phyloP scores from a whole-genome alignment of 441 rosid genomes.

The Mallotus repandus region DNA sequence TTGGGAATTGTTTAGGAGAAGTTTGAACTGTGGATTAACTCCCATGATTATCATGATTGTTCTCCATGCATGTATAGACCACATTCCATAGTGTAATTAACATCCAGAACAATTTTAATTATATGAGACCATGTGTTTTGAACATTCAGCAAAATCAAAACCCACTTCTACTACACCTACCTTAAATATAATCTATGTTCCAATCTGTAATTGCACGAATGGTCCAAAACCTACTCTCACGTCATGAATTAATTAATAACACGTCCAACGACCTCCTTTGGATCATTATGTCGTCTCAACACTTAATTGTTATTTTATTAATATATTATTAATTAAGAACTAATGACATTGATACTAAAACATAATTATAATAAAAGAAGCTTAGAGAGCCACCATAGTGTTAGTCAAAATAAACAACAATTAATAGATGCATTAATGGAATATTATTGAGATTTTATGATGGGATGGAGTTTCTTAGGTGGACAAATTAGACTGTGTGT shows the following conservation, averaged over 20 bases:
- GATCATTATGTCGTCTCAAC: slow-evolving; percentile 13
- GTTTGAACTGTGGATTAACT: too few relatives aligned
- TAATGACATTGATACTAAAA: not conserved
- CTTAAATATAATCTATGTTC: slow-evolving; percentile 3
- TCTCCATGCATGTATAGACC: too few relatives aligned
- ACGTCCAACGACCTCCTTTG: slow-evolving; percentile 10
- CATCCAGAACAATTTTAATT: not conserved
- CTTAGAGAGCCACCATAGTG: not conserved
- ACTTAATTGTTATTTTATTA: not conserved
- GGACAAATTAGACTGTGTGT: not conserved
- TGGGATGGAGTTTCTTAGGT: not conserved
- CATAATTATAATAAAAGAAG: not conserved
- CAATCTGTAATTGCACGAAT: slow-evolving; percentile 19
- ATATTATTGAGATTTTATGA: too few relatives aligned
- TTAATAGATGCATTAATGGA: too few relatives aligned
- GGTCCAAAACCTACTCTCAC: not conserved
- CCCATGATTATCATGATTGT: too few relatives aligned
- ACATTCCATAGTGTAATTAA: not conserved
- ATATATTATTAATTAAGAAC: not conserved
- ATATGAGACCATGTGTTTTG: not conserved
- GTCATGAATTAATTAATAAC: not conserved
- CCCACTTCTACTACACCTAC: not conserved
- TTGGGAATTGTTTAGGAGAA: too few relatives aligned
- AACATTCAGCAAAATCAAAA: not conserved
- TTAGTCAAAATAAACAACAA: not conserved